Base-by-base conservation (phyloP, 306 rosid genomes). In the Abrus precatorius region DNA sequence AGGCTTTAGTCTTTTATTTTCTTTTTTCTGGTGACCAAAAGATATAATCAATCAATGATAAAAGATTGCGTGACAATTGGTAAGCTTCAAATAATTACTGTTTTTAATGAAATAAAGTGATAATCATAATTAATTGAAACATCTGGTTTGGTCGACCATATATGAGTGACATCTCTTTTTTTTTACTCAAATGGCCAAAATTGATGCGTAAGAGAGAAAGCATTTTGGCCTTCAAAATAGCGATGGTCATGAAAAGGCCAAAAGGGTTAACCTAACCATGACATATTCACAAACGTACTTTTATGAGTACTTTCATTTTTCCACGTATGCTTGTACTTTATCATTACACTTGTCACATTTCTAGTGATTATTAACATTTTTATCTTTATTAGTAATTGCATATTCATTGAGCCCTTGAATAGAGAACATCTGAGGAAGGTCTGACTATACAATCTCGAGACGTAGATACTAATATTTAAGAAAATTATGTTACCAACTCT, bases 361-460 rank as follows among this genome's bases (percentile, higher is more conserved):
- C 2, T 6, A 63, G 12, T 38, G 44, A 36, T 38, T 2, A 6
- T 38, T 34, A 5, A 36, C 6, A 36, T 56, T 5, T 6, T 7
- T 44, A 44, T 5, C 48, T 44, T 2, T 6, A 20, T 55, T 55
- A 1, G 20, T 55, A 1, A 13, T 12, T 55, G 33, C 11, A 27
- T 54, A 8, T 2, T 11, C 45, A 12, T 34, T 38, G 32, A 38
- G 5, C 7, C 7, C 29, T n/a, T 5, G 48, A 13, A 12, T 63
- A 47, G 69, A 63, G 12, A 36, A 20, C 20, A 20, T 20, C 71
- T 14, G 71, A 65, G 71, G 71, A 7, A 65, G 71, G 52, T 41
- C 32, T n/a, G 14, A 62, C 45, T 9, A 32, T 13, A 12, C 7
- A 4, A 59, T 6, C 41, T 27, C 65, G 9, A 6, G 20, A 59